Conservation (phyloP, 2,329 filamentous ascomycete species). For the Microcyclospora tardicrescens region DNA sequence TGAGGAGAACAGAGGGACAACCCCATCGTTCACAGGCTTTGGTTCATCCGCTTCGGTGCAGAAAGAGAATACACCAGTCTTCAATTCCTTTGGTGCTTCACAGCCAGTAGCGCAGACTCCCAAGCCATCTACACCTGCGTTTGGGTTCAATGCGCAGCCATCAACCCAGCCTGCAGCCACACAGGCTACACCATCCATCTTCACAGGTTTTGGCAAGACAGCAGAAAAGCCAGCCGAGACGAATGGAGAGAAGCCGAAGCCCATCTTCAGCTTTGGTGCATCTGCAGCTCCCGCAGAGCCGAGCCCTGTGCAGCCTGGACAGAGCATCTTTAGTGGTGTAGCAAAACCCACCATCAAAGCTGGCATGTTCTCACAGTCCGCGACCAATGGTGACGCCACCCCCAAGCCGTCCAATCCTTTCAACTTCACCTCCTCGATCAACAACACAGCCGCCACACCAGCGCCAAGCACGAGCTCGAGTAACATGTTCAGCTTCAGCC, state of each 20-base stretch:
- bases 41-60: neutral
- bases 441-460: conserved; percentile 1
- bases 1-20: neutral
- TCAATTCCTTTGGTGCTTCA: neutral
- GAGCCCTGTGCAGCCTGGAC: neutral
- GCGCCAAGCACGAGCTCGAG: conserved; percentile 3
- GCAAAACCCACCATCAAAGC: conserved; percentile 1
- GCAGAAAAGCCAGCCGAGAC: neutral
- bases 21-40: conserved; percentile 1
- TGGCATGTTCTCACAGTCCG: conserved; percentile 5
- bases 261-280: neutral
- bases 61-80: neutral
- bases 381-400: conserved; percentile 3
- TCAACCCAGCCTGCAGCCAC: neutral
- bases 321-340: conserved; percentile 3
- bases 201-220: neutral
- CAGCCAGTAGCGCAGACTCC: neutral
- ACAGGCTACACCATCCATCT: neutral
- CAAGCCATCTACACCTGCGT: neutral
- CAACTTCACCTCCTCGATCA: no score
- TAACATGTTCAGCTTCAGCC: conserved; percentile 5
- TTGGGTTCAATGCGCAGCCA: neutral
- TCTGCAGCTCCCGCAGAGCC: neutral
- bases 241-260: neutral
- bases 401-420: conserved; percentile 4